Evolutionary conservation across 2,329 filamentous ascomycete species (phyloP), one percentile per base, ranked within the genome.

Genomic region (Ophioceras dolichostomum): DNA sequence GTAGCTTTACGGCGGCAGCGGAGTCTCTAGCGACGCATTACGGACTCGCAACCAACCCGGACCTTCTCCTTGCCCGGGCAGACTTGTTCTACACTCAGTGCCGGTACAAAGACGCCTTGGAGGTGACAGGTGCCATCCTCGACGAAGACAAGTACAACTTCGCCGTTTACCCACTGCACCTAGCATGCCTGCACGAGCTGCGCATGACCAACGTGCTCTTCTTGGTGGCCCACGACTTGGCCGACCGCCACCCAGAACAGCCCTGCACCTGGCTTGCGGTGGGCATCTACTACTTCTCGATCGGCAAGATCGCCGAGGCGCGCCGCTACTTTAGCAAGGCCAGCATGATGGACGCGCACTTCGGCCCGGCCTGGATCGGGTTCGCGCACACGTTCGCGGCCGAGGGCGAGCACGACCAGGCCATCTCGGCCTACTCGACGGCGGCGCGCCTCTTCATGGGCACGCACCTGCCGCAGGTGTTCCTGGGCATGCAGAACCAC

Each of bases 311-410:
- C 40, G 83, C 91, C 4, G 91, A 98, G 60, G 88, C 93, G 9
- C 78, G 91, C 10, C 78, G 89, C 28, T 98, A 91, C 65, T 98
- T 98, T 58, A 94, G 85, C 51, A 98, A 98, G 60, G 84, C 93
- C 4, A 94, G 85, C 46, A 83, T 96, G 67, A 89, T 98, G 79
- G 88, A 98, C 53, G 84, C 89, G 6, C 89, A 96, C 61, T 98
- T 94, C 50, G 89, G 89, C 0, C 85, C 91, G 1, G 91, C 91
- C 3, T 98, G 91, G 91, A 96, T 98, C 45, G 91, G 93, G 2
- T 98, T 98, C 53, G 91, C 91, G 1, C 93, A 98, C 57, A 98
- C 91, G 0, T 98, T 98, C 55, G 91, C 91, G 1, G 88, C 87
- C 10, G 91, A 98, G 57, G 91, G 91, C 37, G 91, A 98, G 58